phyloP scores from a whole-genome alignment of 139 green algal species.

The Gonium pectorale region DNA sequence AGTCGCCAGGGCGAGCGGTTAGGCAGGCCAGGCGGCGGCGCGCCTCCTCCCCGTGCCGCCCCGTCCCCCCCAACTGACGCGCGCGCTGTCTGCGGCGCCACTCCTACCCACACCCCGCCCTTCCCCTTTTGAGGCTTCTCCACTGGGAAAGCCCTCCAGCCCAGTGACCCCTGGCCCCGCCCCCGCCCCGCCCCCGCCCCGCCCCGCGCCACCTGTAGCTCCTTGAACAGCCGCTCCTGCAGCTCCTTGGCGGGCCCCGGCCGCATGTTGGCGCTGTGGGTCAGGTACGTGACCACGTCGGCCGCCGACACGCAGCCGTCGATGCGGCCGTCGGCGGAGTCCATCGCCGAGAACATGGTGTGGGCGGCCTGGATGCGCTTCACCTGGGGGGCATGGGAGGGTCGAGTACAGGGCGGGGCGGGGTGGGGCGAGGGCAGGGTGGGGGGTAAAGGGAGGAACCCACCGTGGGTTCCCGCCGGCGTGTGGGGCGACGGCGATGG shows the following conservation, averaged over 20 bases:
- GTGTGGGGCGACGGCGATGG: too few relatives aligned
- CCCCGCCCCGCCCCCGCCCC: too few relatives aligned
- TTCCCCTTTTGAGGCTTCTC: too few relatives aligned
- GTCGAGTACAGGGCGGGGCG: too few relatives aligned
- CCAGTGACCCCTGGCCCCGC: too few relatives aligned
- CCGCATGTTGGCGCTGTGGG: neutral
- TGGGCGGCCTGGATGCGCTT: neutral
- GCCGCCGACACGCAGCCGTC: slow-evolving; percentile 2
- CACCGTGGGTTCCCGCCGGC: too few relatives aligned
- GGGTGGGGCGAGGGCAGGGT: too few relatives aligned
- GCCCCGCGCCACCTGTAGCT: neutral
- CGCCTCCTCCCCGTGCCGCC: too few relatives aligned
- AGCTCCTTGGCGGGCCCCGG: neutral
- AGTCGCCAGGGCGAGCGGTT: too few relatives aligned
- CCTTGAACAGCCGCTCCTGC: slow-evolving; percentile 6
- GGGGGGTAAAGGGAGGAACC: too few relatives aligned
- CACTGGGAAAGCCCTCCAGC: too few relatives aligned
- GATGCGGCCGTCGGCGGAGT: slow-evolving; percentile 11
- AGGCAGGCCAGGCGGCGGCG: too few relatives aligned
- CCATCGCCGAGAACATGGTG: slow-evolving; percentile 11
- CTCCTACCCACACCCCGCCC: neutral
- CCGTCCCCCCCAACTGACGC: neutral
- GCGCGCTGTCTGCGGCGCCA: neutral
- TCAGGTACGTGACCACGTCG: slow-evolving; percentile 11
- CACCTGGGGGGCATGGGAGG: neutral